Conservation (phyloP, 352 stramenopile genomes). For the Stramenopiles sp. region DNA sequence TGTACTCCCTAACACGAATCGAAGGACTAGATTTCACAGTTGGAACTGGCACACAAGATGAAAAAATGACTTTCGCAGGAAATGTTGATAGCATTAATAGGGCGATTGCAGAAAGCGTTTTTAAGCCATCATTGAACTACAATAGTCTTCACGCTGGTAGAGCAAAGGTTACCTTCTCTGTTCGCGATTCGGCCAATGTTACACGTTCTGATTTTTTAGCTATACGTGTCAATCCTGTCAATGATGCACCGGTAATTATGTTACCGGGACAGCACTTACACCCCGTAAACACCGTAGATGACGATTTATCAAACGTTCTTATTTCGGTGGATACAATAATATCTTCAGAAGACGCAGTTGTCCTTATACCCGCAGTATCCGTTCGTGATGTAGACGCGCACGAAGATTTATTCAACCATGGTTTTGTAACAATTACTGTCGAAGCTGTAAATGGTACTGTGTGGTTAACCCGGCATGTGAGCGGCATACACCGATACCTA, state of each 20-base stretch:
- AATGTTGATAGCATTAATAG: conserved; percentile 23
- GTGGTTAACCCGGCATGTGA: background rate
- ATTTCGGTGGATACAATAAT: background rate
- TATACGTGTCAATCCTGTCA: background rate
- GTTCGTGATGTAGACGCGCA: background rate
- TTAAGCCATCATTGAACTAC: background rate
- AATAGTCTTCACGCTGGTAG: background rate
- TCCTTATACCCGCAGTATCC: background rate
- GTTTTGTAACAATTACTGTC: background rate
- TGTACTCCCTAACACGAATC: background rate
- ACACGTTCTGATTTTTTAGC: background rate
- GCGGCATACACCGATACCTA: background rate
- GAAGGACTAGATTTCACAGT: conserved; percentile 2
- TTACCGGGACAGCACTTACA: background rate
- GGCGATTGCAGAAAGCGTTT: conserved; percentile 16
- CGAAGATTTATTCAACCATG: background rate
- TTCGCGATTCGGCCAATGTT: background rate
- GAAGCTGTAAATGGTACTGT: background rate
- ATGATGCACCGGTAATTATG: background rate
- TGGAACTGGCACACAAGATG: conserved; percentile 4
- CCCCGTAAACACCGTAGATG: background rate
- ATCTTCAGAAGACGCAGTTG: background rate
- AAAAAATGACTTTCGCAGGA: conserved; percentile 20
- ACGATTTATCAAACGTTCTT: conserved; percentile 1
- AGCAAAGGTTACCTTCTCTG: background rate